phyloP scores from a whole-genome alignment of 2,329 filamentous ascomycete species.

The Pseudogymnoascus sp. region DNA sequence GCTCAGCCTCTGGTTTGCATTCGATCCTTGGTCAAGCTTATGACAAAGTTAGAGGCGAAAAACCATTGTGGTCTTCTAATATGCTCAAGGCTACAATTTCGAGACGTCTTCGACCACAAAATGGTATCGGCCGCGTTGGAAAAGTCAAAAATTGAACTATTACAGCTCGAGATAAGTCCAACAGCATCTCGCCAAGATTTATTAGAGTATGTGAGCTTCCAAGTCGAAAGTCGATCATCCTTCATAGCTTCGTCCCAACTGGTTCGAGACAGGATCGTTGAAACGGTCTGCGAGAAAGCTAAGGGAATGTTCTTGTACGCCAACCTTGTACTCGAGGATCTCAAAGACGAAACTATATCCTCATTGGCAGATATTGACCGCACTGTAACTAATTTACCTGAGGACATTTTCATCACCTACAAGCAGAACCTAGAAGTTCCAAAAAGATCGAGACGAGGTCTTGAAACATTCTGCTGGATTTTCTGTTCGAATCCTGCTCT shows the following conservation, averaged over 20 bases:
- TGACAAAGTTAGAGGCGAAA: background rate
- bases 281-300: background rate
- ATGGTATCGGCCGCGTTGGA: background rate
- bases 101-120: background rate
- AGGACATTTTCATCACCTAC: background rate
- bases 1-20: background rate
- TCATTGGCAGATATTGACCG: background rate
- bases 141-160: background rate
- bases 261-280: background rate
- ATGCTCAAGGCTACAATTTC: background rate
- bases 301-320: slow-evolving; percentile 11
- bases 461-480: slow-evolving; percentile 8
- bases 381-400: background rate
- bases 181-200: background rate
- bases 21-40: background rate
- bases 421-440: background rate
- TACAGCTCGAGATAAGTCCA: background rate
- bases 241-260: background rate
- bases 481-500: background rate
- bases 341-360: slow-evolving; percentile 3
- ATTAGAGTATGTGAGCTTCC: background rate
- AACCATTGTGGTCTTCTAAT: background rate
- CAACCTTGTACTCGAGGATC: slow-evolving; percentile 6
- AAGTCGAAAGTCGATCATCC: background rate
- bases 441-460: background rate